These are phyloP conservation scores for Termitomyces eurrhizus DNA, from an alignment of 768 basidiomycete genomes.

Conservation along the genomic window DNA sequence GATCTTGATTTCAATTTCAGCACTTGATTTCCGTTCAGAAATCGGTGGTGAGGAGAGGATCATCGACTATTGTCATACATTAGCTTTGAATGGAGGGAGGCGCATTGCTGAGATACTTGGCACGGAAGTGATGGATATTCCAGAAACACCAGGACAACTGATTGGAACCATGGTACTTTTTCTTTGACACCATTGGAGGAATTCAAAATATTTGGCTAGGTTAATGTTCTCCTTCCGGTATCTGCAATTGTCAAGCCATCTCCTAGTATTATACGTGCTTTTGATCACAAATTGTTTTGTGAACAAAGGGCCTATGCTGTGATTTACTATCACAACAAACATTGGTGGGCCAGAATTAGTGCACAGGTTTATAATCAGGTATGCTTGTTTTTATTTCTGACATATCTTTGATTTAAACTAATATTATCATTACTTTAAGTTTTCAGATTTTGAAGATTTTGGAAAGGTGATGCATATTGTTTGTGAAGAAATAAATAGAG, in stretches of 20 bases:
- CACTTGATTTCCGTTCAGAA: constrained; percentile 67
- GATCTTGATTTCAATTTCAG: constrained; percentile 25
- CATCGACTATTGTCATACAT: constrained; percentile 60
- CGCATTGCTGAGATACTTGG: constrained; percentile 55
- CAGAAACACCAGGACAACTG: constrained; percentile 38
- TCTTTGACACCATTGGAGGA: background rate
- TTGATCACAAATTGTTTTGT: constrained; percentile 25
- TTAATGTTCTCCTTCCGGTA: constrained; percentile 23
- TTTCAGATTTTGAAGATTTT: constrained; percentile 5
- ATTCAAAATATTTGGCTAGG: background rate
- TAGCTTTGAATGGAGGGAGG: constrained; percentile 67
- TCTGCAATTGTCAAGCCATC: constrained; percentile 18
- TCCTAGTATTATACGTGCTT: constrained; percentile 17
- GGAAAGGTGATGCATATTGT: background rate
- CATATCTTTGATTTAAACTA: background rate
- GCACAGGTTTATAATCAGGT: constrained; percentile 40
- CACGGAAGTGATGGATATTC: constrained; percentile 54
- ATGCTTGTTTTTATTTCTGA: background rate
- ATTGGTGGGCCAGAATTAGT: constrained; percentile 38
- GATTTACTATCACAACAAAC: constrained; percentile 31
- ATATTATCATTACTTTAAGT: background rate
- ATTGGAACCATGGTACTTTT: constrained; percentile 66
- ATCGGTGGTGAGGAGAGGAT: constrained; percentile 77
- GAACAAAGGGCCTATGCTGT: constrained; percentile 29
- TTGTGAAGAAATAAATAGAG: background rate